phyloP scores from a whole-genome alignment of 441 rosid species.

The Erodium moschatum region DNA sequence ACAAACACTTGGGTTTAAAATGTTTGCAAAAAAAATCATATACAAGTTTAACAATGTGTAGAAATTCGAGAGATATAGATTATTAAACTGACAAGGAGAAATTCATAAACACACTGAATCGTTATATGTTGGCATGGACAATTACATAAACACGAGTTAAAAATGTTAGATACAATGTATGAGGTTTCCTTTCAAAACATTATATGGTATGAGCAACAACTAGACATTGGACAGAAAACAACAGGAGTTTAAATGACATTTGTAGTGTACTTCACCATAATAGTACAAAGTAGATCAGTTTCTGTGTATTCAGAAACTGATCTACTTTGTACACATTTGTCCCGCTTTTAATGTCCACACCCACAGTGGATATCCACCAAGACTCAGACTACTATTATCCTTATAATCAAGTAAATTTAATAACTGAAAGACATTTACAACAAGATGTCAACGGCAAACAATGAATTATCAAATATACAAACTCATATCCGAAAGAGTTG shows the following conservation, averaged over 20 bases:
- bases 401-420: too few species aligned
- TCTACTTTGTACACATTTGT: too few species aligned
- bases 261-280: neutral
- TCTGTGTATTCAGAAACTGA: neutral
- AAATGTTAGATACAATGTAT: too few species aligned
- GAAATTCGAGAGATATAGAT: neutral
- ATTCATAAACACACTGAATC: too few species aligned
- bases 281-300: neutral
- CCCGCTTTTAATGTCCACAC: neutral
- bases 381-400: neutral
- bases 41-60: neutral
- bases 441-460: neutral
- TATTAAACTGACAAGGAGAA: too few species aligned
- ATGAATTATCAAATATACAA: neutral
- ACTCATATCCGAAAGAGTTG: neutral
- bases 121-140: too few species aligned
- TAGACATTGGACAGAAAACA: neutral
- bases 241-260: neutral
- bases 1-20: conserved; percentile 9
- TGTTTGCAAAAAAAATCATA: neutral
- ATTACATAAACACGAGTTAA: too few species aligned
- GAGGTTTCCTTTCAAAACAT: too few species aligned
- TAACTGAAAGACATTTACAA: neutral
- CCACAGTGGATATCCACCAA: neutral
- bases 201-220: neutral